phyloP scores from a whole-genome alignment of 495 filamentous ascomycete genomes.

The Delitschia confertaspora region DNA sequence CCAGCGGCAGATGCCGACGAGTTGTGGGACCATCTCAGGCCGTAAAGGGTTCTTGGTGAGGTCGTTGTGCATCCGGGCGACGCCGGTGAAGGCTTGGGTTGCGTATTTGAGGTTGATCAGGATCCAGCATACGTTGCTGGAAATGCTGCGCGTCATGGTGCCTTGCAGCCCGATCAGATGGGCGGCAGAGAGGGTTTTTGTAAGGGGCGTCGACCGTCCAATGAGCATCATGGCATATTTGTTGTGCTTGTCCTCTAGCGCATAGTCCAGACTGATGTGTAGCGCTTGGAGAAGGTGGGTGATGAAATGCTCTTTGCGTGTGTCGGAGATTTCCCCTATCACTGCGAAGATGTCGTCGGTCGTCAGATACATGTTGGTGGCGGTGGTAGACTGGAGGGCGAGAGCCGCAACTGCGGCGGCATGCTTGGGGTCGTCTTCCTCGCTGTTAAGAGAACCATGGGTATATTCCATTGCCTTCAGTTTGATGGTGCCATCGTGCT shows the following conservation, averaged over 20 bases:
- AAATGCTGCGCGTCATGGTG: slow-evolving; percentile 45
- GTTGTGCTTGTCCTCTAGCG: slow-evolving; percentile 47
- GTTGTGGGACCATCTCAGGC: slow-evolving; percentile 43
- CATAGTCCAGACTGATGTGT: slow-evolving; percentile 59
- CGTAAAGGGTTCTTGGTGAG: slow-evolving; percentile 18
- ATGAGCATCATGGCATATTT: slow-evolving; percentile 52
- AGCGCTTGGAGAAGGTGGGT: slow-evolving; percentile 54
- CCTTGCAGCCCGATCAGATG: slow-evolving; percentile 58
- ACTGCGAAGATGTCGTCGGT: slow-evolving; percentile 71
- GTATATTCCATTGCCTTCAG: slow-evolving; percentile 54
- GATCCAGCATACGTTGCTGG: slow-evolving; percentile 64
- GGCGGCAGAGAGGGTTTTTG: slow-evolving; percentile 60
- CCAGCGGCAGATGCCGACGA: slow-evolving; percentile 55
- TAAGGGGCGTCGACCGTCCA: slow-evolving; percentile 57
- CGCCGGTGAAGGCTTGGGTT: slow-evolving; percentile 56
- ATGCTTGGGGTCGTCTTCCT: slow-evolving; percentile 20
- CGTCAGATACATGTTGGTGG: slow-evolving; percentile 47
- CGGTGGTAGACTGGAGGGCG: slow-evolving; percentile 50
- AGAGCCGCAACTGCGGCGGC: slow-evolving; percentile 46
- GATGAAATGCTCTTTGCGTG: slow-evolving; percentile 26
- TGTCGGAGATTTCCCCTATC: slow-evolving; percentile 31
- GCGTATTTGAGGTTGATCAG: slow-evolving; percentile 64
- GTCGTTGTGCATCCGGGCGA: slow-evolving; percentile 36
- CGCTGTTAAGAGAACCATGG: slow-evolving; percentile 12
- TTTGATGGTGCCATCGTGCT: slow-evolving; percentile 55